These are phyloP conservation scores for Cardiospermum halicacabum DNA, from an alignment of 345 rosid species.

Conservation along the genomic window DNA sequence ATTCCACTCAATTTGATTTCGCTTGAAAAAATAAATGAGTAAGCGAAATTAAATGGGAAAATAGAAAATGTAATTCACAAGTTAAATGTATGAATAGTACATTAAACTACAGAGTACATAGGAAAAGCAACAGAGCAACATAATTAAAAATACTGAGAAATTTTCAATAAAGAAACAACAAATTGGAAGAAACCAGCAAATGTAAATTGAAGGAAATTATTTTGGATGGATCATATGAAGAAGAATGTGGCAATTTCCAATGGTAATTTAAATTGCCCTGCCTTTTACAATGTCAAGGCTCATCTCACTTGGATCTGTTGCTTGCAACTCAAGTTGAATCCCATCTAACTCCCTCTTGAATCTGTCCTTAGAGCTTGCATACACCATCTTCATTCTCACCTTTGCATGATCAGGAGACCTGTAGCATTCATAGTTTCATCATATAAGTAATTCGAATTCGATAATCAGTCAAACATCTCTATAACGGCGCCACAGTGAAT, in stretches of 20 bases:
- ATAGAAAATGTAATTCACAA: constrained; percentile 8
- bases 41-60: no score
- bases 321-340: constrained; percentile 91
- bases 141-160: not conserved
- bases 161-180: not conserved
- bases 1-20: no score
- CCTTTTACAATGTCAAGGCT: constrained; percentile 77
- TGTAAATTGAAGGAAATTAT: constrained; percentile 1
- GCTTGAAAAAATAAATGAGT: no score
- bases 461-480: no score
- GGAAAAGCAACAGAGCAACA: not conserved
- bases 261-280: constrained; percentile 55
- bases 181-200: not conserved
- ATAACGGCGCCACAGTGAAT: no score
- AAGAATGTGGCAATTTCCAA: not conserved
- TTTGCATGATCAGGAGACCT: constrained; percentile 87
- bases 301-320: constrained; percentile 99
- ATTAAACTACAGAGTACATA: constrained; percentile 6
- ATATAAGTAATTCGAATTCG: no score
- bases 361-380: constrained; percentile 93
- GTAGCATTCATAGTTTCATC: no score
- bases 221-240: not conserved
- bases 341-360: constrained; percentile 97
- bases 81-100: constrained; percentile 1
- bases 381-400: constrained; percentile 91